Evolutionary conservation across 1,284 basidiomycete species (phyloP), one percentile per base, ranked within the genome.

Genomic region (Fomitopsis pinicola): DNA sequence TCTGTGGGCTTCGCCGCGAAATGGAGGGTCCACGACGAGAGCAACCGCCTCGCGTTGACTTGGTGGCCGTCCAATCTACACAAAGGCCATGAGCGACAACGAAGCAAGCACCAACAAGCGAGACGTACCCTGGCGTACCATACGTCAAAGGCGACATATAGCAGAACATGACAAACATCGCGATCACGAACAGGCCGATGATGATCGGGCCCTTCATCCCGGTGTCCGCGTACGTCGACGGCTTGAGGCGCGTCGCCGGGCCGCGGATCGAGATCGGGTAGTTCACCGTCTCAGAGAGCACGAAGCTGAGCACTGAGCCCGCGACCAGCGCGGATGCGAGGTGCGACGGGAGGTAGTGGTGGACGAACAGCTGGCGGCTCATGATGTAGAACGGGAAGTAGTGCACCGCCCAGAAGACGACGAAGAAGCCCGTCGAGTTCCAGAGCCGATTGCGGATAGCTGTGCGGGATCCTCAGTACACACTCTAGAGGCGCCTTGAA

Each of bases 301-400:
- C 81, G 76, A 98, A 99, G 77, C 93, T 95, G 70, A 98, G 80
- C 36, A 98, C 89, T 3, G 92, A 85, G 48, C 97, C 97, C 17
- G 96, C 94, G 54, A 97, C 87, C 60, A 99, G 81, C 15, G 94
- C 90, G 7, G 95, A 96, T 28, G 93, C 91, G 45, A 99, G 83
- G 73, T 97, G 94, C 0, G 94, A 94, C 5, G 97, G 97, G 8
- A 99, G 87, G 74, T 99, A 99, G 76, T 99, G 97, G 75, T 99
- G 97, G 44, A 99, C 81, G 83, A 98, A 98, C 38, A 97, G 83
- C 73, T 99, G 97, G 59, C 97, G 92, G 71, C 85, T 91, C 95
- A 99, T 98, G 40, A 98, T 82, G 88, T 93, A 99, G 85, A 99
- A 99, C 12, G 97, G 97, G 71, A 94, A 80, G 79, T 98, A 99